Conservation (phyloP, 345 rosid genomes). For the Euphorbia lathyris region DNA sequence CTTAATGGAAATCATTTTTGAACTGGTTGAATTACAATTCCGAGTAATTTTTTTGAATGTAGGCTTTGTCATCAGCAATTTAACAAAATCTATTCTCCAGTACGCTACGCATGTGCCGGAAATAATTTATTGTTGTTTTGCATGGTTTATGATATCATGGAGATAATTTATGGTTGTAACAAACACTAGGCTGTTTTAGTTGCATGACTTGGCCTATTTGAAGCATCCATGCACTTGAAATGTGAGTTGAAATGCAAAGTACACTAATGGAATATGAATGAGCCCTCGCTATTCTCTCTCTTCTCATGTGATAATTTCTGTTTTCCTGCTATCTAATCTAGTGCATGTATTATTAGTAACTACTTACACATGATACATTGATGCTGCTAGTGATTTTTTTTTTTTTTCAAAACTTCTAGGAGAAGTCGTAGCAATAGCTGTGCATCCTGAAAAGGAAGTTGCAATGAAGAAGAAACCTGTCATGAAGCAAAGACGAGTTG, state of each 20-base stretch:
- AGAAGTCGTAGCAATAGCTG: conserved; percentile 59
- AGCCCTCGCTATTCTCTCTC: not conserved
- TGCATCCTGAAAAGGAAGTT: conserved; percentile 58
- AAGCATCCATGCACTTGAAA: not conserved
- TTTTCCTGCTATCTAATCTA: not conserved
- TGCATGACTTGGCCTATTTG: not conserved
- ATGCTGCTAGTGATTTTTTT: not conserved
- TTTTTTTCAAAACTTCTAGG: conserved; percentile 33
- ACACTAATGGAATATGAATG: not conserved
- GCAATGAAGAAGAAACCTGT: conserved; percentile 53
- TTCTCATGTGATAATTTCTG: not conserved
- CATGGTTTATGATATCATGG: not conserved
- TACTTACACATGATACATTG: not conserved
- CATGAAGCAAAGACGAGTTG: conserved; percentile 72
- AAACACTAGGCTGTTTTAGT: not conserved
- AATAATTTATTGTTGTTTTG: not conserved
- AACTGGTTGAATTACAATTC: not conserved
- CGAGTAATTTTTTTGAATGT: not conserved
- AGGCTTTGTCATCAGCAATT: not conserved
- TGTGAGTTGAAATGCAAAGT: not conserved
- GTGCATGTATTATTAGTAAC: not conserved
- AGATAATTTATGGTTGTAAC: not conserved
- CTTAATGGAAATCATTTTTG: not conserved
- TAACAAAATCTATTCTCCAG: not conserved
- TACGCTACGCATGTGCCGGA: not conserved